Evolutionary conservation across 2,329 filamentous ascomycete genomes (phyloP).

Genomic region (Pseudogymnoascus sp.): DNA sequence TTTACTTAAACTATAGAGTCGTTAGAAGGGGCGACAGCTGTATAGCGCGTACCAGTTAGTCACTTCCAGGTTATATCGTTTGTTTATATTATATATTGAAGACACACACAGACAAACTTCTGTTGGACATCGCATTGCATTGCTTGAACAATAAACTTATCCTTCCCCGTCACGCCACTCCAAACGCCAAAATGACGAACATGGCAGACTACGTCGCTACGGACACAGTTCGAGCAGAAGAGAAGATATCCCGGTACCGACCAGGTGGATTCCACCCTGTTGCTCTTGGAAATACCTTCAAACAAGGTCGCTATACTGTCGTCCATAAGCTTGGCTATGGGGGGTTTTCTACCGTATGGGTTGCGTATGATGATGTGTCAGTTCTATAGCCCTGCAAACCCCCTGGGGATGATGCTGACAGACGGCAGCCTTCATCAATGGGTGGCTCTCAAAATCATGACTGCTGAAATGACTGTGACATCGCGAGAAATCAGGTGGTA

Average conservation of each 20-base stretch:
- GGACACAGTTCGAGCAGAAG: background rate
- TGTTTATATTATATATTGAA: background rate
- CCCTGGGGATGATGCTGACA: background rate
- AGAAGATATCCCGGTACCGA: constrained; percentile 10
- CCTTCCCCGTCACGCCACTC: background rate
- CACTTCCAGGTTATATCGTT: background rate
- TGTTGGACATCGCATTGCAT: background rate
- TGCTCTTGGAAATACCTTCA: constrained; percentile 17
- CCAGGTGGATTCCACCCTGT: constrained; percentile 21
- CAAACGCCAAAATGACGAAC: background rate
- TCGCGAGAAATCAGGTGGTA: background rate
- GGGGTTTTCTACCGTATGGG: constrained; percentile 21
- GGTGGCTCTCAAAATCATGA: constrained; percentile 9
- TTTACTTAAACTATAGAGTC: background rate
- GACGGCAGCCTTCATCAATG: background rate
- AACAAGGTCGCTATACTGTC: constrained; percentile 16
- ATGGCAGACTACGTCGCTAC: background rate
- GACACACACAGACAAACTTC: background rate
- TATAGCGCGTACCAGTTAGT: background rate
- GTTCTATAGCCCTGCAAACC: background rate
- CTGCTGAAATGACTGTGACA: background rate
- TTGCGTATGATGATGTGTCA: constrained; percentile 16
- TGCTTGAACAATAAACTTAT: background rate
- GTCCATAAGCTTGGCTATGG: constrained; percentile 21
- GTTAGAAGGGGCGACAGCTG: background rate